Evolutionary conservation across 805 yeast species (phyloP), one percentile per base, ranked within the genome.

Genomic region (Saccharomycopsis oosterbeekiorum): DNA sequence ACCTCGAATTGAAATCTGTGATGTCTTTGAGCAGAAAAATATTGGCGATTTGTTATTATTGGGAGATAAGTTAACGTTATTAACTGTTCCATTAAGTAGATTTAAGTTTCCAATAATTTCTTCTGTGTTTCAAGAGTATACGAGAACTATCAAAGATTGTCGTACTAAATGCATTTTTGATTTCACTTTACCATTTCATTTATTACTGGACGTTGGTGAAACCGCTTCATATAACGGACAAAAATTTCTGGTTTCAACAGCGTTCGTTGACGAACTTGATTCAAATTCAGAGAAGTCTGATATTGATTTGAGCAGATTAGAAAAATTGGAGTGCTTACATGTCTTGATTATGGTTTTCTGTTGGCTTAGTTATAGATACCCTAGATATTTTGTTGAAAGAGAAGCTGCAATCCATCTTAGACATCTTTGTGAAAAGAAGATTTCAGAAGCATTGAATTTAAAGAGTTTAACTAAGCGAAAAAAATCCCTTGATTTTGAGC

Each of bases 301-400:
- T 19, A 24, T 36, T 21, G 41, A 61, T 19, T 56, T 61, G 9
- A 43, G 56, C 24, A 43, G 34, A 40, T 50, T 58, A 39, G 43
- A 67, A 64, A 69, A 70, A 39, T 73, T 85, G 21, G 97, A 91
- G 69, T 78, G 79, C 4, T 74, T 86, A 62, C 96, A 91, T 73
- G 83, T 83, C 65, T 74, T 82, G 55, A 78, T 89, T 17, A 79
- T 84, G 66, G 73, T 88, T 6, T 93, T 83, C 69, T 75, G 89
- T 69, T 93, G 99, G 99, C 76, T 93, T 64, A 80, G 88, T 60
- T 92, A 89, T 70, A 76, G 97, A 68, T 93, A 86, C 76, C 96
- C 97, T 0, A 83, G 86, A 37, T 78, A 83, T 58, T 89, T 91
- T 67, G 81, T 87, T 17, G 97, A 90, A 70, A 76, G 83, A 15